Conservation (phyloP, 257 asterid species). For the Petunia secreta region DNA sequence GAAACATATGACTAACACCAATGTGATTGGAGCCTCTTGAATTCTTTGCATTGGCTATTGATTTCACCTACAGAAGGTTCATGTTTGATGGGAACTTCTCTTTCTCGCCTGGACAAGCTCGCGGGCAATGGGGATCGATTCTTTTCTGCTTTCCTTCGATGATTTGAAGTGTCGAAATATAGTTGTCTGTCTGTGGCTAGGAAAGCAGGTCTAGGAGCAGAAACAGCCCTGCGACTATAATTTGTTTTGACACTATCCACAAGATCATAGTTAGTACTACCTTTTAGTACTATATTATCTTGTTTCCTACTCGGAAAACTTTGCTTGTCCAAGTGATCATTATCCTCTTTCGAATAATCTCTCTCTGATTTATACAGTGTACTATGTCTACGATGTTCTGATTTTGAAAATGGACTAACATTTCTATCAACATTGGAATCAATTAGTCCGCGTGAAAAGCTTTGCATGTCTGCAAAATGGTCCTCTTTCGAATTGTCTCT, state of each 20-base stretch:
- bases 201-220: conserved; percentile 57
- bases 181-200: background rate
- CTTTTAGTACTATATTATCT: conserved; percentile 4
- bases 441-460: no score
- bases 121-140: conserved; percentile 29
- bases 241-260: conserved; percentile 30
- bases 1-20: conserved; percentile 29
- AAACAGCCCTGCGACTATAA: conserved; percentile 43
- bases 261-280: conserved; percentile 28
- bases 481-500: no score
- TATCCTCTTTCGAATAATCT: no score
- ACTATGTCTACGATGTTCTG: background rate
- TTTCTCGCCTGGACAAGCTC: background rate
- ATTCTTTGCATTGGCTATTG: conserved; percentile 56
- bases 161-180: conserved; percentile 20
- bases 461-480: no score
- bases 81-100: conserved; percentile 15
- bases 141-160: conserved; percentile 34
- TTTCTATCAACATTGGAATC: conserved; percentile 19
- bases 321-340: no score
- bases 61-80: conserved; percentile 61
- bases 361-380: background rate
- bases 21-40: conserved; percentile 28
- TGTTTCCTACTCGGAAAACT: no score
- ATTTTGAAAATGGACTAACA: conserved; percentile 36